Conservation (phyloP, 1,284 basidiomycete species). For the Moesziomyces sp. region DNA sequence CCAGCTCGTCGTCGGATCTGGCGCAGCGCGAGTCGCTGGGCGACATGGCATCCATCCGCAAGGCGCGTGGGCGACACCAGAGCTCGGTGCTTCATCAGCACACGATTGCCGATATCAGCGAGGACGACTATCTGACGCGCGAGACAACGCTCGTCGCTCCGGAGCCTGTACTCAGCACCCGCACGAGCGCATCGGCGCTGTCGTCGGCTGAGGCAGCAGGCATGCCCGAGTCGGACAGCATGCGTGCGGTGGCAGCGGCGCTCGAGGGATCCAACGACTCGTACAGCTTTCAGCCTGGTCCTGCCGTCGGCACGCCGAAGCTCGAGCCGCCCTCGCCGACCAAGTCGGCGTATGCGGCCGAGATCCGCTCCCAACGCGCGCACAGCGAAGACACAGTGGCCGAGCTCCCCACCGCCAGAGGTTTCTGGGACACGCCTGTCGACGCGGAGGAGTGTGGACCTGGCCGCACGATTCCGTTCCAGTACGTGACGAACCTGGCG, state of each 20-base stretch:
- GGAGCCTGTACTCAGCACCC: neutral
- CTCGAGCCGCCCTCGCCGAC: conserved; percentile 28
- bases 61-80: conserved; percentile 33
- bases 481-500: conserved; percentile 35
- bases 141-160: conserved; percentile 22
- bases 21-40: conserved; percentile 11
- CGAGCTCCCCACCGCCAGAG: conserved; percentile 2
- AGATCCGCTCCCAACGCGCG: conserved; percentile 8
- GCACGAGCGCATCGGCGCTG: neutral
- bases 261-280: conserved; percentile 23
- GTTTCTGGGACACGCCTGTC: conserved; percentile 13
- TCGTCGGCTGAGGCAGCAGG: neutral
- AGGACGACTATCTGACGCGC: conserved; percentile 28
- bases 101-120: conserved; percentile 23
- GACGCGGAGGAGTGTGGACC: conserved; percentile 3
- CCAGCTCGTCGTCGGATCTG: conserved; percentile 23
- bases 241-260: conserved; percentile 32
- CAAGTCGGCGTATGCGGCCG: conserved; percentile 10
- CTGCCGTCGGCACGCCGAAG: conserved; percentile 21
- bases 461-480: conserved; percentile 22
- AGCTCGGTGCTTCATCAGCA: conserved; percentile 9
- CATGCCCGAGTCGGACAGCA: conserved; percentile 35
- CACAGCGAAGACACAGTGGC: conserved; percentile 31
- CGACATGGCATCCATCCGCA: conserved; percentile 34
- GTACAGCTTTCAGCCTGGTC: conserved; percentile 26